phyloP scores from a whole-genome alignment of 108 stramenopile species.

The Pseudonitzschia multiseries region DNA sequence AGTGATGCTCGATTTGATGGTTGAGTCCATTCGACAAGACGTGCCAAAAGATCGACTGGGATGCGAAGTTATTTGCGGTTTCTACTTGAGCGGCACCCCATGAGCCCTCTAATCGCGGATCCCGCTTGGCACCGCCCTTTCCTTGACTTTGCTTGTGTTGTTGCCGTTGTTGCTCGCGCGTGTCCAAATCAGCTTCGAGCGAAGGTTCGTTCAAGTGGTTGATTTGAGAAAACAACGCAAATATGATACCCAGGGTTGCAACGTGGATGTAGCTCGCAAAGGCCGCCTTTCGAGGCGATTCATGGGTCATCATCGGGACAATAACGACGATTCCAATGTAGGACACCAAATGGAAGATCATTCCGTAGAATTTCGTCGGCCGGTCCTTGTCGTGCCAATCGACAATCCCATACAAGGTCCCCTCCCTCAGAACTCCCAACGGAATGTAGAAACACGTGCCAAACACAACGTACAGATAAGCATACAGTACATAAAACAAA shows the following conservation, averaged over 20 bases:
- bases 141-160: background rate
- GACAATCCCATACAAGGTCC: constrained; percentile 44
- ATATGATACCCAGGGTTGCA: constrained; percentile 52
- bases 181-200: constrained; percentile 37
- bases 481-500: constrained; percentile 43
- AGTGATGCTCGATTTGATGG: constrained; percentile 68
- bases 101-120: constrained; percentile 23
- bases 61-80: constrained; percentile 66
- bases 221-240: constrained; percentile 63
- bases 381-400: constrained; percentile 41
- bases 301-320: constrained; percentile 36
- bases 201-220: constrained; percentile 61
- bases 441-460: constrained; percentile 58
- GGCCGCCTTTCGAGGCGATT: constrained; percentile 23
- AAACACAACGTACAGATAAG: constrained; percentile 52
- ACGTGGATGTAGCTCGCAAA: constrained; percentile 36
- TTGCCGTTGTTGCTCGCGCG: background rate
- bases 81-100: constrained; percentile 66
- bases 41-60: constrained; percentile 43
- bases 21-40: constrained; percentile 63
- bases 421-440: constrained; percentile 35
- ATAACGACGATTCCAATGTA: constrained; percentile 45
- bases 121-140: background rate
- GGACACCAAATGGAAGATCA: constrained; percentile 33
- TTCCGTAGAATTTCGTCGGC: constrained; percentile 24